A percentile compares a stretch with the other conserved stretches of the same genome.
These are phyloP conservation scores for Tricholoma saponaceum DNA, from an alignment of 768 basidiomycete genomes.

Conservation along the genomic window DNA sequence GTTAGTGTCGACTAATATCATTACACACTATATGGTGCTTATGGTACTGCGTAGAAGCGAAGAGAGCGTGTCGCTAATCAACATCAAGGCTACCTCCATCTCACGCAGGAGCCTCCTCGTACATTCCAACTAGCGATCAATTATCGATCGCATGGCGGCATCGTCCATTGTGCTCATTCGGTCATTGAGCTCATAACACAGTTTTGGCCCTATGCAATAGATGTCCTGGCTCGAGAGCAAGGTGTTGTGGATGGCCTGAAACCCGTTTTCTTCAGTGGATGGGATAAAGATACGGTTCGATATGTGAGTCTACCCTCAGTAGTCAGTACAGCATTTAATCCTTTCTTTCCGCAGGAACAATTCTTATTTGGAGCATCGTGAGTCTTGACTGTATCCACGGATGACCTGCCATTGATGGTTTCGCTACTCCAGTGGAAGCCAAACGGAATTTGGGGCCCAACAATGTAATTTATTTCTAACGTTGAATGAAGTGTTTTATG, in stretches of 20 bases:
- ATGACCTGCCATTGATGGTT: background rate
- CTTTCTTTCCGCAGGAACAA: constrained; percentile 35
- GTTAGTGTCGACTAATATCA: constrained; percentile 26
- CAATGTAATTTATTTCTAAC: constrained; percentile 45
- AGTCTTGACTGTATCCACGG: constrained; percentile 10
- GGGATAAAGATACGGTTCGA: constrained; percentile 37
- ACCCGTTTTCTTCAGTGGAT: constrained; percentile 54
- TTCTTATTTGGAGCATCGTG: constrained; percentile 56
- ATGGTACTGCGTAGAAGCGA: constrained; percentile 4
- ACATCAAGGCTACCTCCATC: background rate
- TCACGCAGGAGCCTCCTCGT: constrained; percentile 10
- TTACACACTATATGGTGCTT: background rate
- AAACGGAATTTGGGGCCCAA: constrained; percentile 57
- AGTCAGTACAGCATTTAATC: background rate
- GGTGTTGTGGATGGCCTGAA: constrained; percentile 50
- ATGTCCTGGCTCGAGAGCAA: constrained; percentile 49
- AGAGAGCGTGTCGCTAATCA: constrained; percentile 6
- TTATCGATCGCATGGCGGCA: constrained; percentile 70
- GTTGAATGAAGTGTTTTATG: background rate
- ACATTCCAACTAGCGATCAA: constrained; percentile 61
- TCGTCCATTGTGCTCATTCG: constrained; percentile 66
- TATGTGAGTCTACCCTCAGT: constrained; percentile 21
- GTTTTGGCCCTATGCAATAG: constrained; percentile 66
- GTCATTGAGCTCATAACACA: constrained; percentile 56
- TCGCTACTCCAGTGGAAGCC: constrained; percentile 32